Percentiles rank a stretch among this genome's conserved stretches.
phyloP scores from a whole-genome alignment of 1,284 basidiomycete genomes.

The Sporisorium reilianum region DNA sequence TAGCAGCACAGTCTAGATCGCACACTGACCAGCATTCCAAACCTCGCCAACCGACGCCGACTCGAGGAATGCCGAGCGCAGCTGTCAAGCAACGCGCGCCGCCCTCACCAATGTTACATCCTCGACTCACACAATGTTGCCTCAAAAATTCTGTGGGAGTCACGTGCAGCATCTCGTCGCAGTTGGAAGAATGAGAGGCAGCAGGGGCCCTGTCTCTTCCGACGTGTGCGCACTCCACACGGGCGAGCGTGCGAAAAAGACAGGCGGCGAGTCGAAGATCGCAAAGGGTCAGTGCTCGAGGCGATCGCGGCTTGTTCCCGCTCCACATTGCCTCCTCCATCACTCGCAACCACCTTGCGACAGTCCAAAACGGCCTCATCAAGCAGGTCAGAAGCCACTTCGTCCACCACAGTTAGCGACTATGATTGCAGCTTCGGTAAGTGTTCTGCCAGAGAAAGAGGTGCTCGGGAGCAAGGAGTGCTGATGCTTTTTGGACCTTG shows the following conservation, averaged over 20 bases:
- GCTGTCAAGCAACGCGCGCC: constrained; percentile 5
- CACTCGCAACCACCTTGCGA: no score
- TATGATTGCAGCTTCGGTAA: constrained; percentile 43
- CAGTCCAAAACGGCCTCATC: no score
- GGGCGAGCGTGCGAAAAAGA: neutral
- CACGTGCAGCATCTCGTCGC: constrained; percentile 7
- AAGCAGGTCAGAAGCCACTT: neutral
- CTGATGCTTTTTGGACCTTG: constrained; percentile 10
- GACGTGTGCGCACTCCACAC: constrained; percentile 2
- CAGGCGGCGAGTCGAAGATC: neutral
- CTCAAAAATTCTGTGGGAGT: neutral
- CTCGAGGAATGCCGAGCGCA: neutral
- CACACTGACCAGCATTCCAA: neutral
- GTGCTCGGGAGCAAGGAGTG: neutral
- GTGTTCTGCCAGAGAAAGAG: neutral
- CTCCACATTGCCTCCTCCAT: neutral
- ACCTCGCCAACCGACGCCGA: neutral
- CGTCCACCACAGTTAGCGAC: no score
- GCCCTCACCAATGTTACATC: neutral
- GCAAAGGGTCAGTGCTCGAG: neutral
- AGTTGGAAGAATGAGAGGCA: constrained; percentile 2
- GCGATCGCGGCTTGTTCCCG: constrained; percentile 1
- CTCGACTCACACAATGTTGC: neutral
- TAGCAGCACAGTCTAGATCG: no score
- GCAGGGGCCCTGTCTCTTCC: constrained; percentile 8